Conservation (phyloP, 2,329 filamentous ascomycete species). For the Aspergillus neotritici region DNA sequence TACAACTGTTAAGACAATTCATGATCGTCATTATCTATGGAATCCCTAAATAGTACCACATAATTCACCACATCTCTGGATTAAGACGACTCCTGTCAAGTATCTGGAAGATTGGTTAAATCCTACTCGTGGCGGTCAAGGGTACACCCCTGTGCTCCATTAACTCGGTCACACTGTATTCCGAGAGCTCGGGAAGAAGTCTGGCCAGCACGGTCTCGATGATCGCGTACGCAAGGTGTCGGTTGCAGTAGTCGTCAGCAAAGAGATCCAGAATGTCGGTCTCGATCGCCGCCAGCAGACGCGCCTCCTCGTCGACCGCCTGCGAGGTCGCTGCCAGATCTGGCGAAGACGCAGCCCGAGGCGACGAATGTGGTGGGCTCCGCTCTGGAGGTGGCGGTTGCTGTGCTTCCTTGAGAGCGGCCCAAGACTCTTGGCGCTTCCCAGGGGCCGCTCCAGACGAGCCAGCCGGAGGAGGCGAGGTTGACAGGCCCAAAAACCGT, state of each 20-base stretch:
- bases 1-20: too few species aligned
- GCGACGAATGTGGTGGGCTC: too few species aligned
- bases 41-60: too few species aligned
- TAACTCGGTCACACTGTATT: slow-evolving; percentile 64
- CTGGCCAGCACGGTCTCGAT: slow-evolving; percentile 77
- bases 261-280: slow-evolving; percentile 65
- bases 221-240: slow-evolving; percentile 77
- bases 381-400: slow-evolving; percentile 1
- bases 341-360: too few species aligned
- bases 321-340: neutral
- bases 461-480: neutral
- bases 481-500: slow-evolving; percentile 35
- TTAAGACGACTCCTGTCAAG: too few species aligned
- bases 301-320: slow-evolving; percentile 37
- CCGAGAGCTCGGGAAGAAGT: slow-evolving; percentile 75
- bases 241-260: slow-evolving; percentile 82
- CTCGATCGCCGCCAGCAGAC: slow-evolving; percentile 56
- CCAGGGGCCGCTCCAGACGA: neutral
- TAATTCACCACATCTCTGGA: too few species aligned
- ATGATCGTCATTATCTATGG: too few species aligned
- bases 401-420: neutral
- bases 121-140: slow-evolving; percentile 7
- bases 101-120: too few species aligned
- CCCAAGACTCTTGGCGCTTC: neutral
- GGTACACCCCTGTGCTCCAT: slow-evolving; percentile 62